Evolutionary conservation across 345 rosid genomes (phyloP), one percentile per base, ranked within the genome.

Genomic region (Citrus sinensis): DNA sequence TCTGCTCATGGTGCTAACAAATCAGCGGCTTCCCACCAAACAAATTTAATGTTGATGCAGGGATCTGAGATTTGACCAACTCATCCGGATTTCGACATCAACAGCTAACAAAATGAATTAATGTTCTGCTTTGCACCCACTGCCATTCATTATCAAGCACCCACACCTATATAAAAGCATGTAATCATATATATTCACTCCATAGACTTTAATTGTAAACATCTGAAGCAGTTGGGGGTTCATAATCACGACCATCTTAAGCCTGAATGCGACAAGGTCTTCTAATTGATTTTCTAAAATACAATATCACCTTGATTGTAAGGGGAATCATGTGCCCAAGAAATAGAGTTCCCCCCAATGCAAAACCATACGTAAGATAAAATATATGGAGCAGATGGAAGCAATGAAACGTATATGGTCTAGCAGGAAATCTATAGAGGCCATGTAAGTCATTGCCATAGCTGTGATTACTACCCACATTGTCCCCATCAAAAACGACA

Each of bases 381-480:
- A 49, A 49, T 49, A 49, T 2, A 49, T 49, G 54, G 54, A 13
- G 54, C 54, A 49, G 5, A 49, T 51, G 56, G 0, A 51, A 16
- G 20, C 56, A 51, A 0, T 51, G 56, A 1, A 51, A 4, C 0
- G 40, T 37, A 37, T 37, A 17, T 4, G 17, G 20, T 17, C 56
- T 14, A 54, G 7, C 56, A 17, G 56, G 7, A 54, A 54, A 54
- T 54, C 30, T n/a, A 60, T 25, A 10, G 76, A 13, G n/a, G 60
- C 4, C 0, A 24, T 20, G 49, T 66, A 79, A 6, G 70, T 74
- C 25, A 1, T 2, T 0, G 40, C 29, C 3, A 39, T 37, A 16
- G 70, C 70, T 0, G 71, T 29, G 6, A 81, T 42, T 2, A 77
- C 80, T 11, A 66, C 32, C 86, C 83, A 84, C 82, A 85, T 58